These are phyloP conservation scores for Termitomyces bulborhizus DNA, from an alignment of 768 basidiomycete genomes.

Conservation along the genomic window DNA sequence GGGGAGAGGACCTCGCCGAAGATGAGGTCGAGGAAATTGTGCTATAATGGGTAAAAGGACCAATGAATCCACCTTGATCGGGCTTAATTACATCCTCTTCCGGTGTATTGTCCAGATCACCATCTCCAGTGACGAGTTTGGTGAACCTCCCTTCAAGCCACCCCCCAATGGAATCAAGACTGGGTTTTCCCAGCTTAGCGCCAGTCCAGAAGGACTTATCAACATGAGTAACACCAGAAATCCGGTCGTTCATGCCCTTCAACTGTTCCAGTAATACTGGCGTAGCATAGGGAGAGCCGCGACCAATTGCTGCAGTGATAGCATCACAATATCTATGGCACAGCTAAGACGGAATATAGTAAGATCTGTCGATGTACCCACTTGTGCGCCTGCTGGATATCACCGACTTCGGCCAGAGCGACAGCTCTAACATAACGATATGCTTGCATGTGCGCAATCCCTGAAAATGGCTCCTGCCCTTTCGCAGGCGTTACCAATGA, in stretches of 20 bases:
- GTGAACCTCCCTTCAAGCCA: conserved; percentile 92
- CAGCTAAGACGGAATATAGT: neutral
- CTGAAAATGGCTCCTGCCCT: conserved; percentile 81
- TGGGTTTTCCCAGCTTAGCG: conserved; percentile 84
- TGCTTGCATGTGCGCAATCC: conserved; percentile 81
- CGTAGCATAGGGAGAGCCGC: conserved; percentile 63
- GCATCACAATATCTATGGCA: conserved; percentile 84
- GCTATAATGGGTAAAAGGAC: conserved; percentile 91
- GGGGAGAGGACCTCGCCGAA: conserved; percentile 74
- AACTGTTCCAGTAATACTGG: conserved; percentile 65
- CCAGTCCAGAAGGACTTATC: conserved; percentile 88
- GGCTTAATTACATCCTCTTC: conserved; percentile 30
- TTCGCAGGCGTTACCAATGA: conserved; percentile 68
- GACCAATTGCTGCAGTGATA: conserved; percentile 59
- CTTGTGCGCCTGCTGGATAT: conserved; percentile 72
- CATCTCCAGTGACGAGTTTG: conserved; percentile 92
- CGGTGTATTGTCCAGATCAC: conserved; percentile 41
- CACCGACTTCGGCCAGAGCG: conserved; percentile 74
- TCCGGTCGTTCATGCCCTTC: conserved; percentile 71
- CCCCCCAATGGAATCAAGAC: conserved; percentile 83
- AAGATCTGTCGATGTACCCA: conserved; percentile 22
- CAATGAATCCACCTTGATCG: conserved; percentile 42
- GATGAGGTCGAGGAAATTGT: conserved; percentile 80
- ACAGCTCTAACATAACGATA: conserved; percentile 80
- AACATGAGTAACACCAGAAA: conserved; percentile 62